These are phyloP conservation scores for Lithocarpus polystachyus DNA, from an alignment of 306 rosid genomes.

Conservation along the genomic window DNA sequence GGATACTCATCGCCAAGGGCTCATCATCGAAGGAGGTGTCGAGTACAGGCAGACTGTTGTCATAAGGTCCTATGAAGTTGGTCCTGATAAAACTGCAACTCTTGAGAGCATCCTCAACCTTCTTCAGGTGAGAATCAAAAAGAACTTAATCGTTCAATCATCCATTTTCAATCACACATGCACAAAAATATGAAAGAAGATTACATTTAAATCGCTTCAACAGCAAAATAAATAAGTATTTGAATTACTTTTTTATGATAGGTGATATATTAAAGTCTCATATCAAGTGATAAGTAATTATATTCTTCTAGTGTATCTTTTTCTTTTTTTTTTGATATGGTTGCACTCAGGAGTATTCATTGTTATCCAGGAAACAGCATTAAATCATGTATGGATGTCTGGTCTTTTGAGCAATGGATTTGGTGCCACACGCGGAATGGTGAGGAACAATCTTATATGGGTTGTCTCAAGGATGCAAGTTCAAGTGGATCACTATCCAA, in stretches of 20 bases:
- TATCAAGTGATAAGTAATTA: not conserved
- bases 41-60: slow-evolving; percentile 86
- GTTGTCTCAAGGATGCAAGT: slow-evolving; percentile 94
- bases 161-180: not conserved
- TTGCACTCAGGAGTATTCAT: not conserved
- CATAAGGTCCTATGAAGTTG: slow-evolving; percentile 87
- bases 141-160: not conserved
- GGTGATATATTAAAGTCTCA: no score
- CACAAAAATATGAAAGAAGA: not conserved
- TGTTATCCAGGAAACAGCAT: slow-evolving; percentile 72
- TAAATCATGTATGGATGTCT: slow-evolving; percentile 96
- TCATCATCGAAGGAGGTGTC: slow-evolving; percentile 71
- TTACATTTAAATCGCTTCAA: not conserved
- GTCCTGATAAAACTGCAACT: slow-evolving; percentile 86
- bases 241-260: no score
- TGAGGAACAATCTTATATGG: slow-evolving; percentile 83
- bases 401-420: slow-evolving; percentile 86
- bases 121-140: slow-evolving; percentile 54
- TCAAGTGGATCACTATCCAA: slow-evolving; percentile 72
- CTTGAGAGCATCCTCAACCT: slow-evolving; percentile 85
- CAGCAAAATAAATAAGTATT: no score
- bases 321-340: not conserved
- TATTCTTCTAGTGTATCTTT: not conserved
- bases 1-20: slow-evolving; percentile 78
- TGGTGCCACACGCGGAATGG: slow-evolving; percentile 97